phyloP scores from a whole-genome alignment of 108 stramenopile species.

The Schizochytrium sp. region DNA sequence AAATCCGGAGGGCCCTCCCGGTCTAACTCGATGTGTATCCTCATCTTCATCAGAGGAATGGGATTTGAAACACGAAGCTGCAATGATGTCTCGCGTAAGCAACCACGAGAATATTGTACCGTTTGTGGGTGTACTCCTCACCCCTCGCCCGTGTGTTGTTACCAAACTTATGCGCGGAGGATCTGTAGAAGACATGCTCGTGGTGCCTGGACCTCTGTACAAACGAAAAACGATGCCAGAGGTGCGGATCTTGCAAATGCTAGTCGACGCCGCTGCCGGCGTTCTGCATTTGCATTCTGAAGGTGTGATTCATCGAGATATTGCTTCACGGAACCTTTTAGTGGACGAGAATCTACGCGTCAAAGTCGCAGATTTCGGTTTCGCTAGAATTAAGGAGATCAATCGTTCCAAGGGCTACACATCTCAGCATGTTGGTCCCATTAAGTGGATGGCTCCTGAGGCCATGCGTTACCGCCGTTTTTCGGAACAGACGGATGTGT shows the following conservation, averaged over 20 bases:
- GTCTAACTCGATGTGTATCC: background rate
- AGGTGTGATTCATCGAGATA: constrained; percentile 70
- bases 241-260: constrained; percentile 61
- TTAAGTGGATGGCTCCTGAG: constrained; percentile 70
- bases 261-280: constrained; percentile 62
- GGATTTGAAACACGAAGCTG: constrained; percentile 69
- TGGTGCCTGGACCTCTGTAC: constrained; percentile 43
- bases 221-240: constrained; percentile 21
- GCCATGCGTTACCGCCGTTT: background rate
- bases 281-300: constrained; percentile 63
- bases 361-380: constrained; percentile 69
- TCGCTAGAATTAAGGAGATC: constrained; percentile 67
- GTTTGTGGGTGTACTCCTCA: constrained; percentile 66
- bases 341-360: constrained; percentile 64
- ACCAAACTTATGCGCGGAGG: constrained; percentile 67
- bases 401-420: constrained; percentile 64
- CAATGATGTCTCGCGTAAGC: constrained; percentile 65
- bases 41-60: constrained; percentile 20
- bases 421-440: constrained; percentile 63
- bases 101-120: constrained; percentile 67
- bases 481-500: constrained; percentile 64
- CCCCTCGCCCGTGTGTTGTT: constrained; percentile 65
- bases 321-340: constrained; percentile 70
- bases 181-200: constrained; percentile 66
- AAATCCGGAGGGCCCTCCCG: background rate